Evolutionary conservation across 1,284 basidiomycete genomes (phyloP).

Genomic region (Meira miltonrushii): DNA sequence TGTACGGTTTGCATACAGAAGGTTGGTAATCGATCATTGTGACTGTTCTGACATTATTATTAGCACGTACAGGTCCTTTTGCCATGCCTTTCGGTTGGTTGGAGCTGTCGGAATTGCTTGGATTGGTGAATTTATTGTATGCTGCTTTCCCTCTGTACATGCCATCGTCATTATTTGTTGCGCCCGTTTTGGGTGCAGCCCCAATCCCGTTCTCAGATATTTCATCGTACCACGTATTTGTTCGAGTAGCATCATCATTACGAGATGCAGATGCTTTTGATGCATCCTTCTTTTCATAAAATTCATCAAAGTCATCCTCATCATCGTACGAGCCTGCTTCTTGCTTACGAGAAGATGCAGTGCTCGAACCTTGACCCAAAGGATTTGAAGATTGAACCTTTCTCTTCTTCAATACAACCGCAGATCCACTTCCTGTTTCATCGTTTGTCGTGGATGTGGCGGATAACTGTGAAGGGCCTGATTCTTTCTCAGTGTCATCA

Average conservation of each 20-base stretch:
- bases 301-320: constrained; percentile 1
- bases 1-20: constrained; percentile 98
- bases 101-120: constrained; percentile 65
- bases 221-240: constrained; percentile 12
- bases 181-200: neutral
- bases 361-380: neutral
- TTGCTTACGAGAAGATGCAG: neutral
- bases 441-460: neutral
- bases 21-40: constrained; percentile 97
- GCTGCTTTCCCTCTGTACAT: constrained; percentile 77
- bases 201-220: neutral
- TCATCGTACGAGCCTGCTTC: neutral
- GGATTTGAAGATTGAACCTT: neutral
- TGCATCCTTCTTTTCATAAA: neutral
- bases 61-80: constrained; percentile 68
- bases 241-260: constrained; percentile 11
- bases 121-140: constrained; percentile 71
- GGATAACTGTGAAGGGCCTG: no score
- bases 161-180: constrained; percentile 64
- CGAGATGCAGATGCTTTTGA: neutral
- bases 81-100: constrained; percentile 58
- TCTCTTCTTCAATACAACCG: neutral
- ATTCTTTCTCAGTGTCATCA: neutral
- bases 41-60: constrained; percentile 83
- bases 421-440: neutral